Base-by-base conservation (phyloP, 2,329 filamentous ascomycete genomes). In the Davidsoniella virescens region DNA sequence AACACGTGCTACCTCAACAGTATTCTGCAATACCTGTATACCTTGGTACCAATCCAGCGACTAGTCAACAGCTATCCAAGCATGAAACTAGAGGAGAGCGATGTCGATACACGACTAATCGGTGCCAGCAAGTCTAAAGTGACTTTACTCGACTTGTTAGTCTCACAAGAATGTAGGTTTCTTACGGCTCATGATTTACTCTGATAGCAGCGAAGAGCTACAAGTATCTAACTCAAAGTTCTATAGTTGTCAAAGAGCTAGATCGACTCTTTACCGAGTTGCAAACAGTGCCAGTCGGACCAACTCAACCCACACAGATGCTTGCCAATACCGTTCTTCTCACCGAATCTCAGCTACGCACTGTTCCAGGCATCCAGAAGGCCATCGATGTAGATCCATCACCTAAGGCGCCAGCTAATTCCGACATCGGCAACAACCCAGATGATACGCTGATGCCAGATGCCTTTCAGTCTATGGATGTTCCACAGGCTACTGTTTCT, bases 1-100 rank as follows among this genome's bases (percentile, higher is more conserved):
- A 98, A 98, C 60, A 98, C 93, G 0, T 98, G 92, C 63, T 98
- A 98, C 59, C 72, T 98, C 50, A 98, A 98, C 68, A 96, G 90
- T 65, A 75, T 98, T 45, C 71, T 98, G 8, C 92, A 98, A 59
- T 96, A 94, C 61, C 83, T 95, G 56, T 95, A 94, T 62, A 93
- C 88, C 0, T 77, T 96, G 50, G 82, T 80, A 54, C 80, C 85
- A 2, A 71, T 96, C 26, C 78, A 90, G 46, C 75, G 92, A 4
- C 75, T 95, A 56, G 80, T 95, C 2, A 70, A 93, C 52, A 71
- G 86, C 46, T 86, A 85, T 56, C 78, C 90, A 23, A 64, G 78
- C 4, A 76, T 82, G 58, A 76, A 81, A 56, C 76, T 92, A 59
- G 75, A 82, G 7, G 77, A 80, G 40, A 73, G 78, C 52, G 73